Conservation (phyloP, 1,139 yeast genomes). For the Sugiyamaella sp. region DNA sequence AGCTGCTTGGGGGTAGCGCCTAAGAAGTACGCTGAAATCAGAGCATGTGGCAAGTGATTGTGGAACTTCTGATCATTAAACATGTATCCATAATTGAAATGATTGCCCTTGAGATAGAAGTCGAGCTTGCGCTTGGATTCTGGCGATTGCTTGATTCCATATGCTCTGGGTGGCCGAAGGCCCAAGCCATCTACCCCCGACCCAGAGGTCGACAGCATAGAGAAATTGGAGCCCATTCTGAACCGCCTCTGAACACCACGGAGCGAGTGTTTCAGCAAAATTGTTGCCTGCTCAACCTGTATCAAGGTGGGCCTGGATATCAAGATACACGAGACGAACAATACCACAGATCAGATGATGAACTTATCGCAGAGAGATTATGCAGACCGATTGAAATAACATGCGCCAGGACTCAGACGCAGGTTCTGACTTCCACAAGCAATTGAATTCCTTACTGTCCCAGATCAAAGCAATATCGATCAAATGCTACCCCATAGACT, state of each 20-base stretch:
- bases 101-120: constrained; percentile 39
- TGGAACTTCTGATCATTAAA: constrained; percentile 38
- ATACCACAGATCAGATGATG: constrained; percentile 1
- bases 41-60: constrained; percentile 40
- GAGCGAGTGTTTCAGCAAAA: neutral
- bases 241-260: too few species aligned
- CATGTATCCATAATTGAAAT: constrained; percentile 36
- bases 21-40: constrained; percentile 31
- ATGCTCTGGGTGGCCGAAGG: constrained; percentile 19
- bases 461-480: too few species aligned
- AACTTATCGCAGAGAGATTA: too few species aligned
- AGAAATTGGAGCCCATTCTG: constrained; percentile 12
- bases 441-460: too few species aligned
- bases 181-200: constrained; percentile 27
- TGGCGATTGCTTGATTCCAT: constrained; percentile 27
- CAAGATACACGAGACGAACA: too few species aligned
- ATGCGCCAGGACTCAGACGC: too few species aligned
- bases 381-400: too few species aligned
- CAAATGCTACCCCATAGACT: too few species aligned
- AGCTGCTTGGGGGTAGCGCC: constrained; percentile 31
- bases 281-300: too few species aligned
- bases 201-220: constrained; percentile 6
- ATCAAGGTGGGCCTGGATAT: too few species aligned
- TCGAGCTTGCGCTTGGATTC: constrained; percentile 30
- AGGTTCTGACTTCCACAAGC: too few species aligned